phyloP scores from a whole-genome alignment of 192 early-diverging fungal genomes.

The Umbelopsis sp. region DNA sequence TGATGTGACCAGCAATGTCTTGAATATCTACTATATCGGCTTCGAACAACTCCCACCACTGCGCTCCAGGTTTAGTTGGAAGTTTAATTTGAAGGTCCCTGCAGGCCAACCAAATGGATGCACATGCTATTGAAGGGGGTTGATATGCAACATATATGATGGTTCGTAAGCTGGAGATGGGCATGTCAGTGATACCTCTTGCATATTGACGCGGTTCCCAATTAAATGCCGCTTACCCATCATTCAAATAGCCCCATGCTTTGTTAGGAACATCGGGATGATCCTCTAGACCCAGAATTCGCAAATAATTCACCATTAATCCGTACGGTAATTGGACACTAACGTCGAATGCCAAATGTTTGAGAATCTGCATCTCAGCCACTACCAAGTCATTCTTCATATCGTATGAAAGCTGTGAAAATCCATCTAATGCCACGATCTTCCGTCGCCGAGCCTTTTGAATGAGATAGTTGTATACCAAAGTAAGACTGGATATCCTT shows the following conservation, averaged over 20 bases:
- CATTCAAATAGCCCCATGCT: conserved; percentile 96
- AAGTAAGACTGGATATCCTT: conserved; percentile 79
- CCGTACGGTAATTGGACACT: conserved; percentile 97
- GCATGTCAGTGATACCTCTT: background rate
- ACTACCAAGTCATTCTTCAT: conserved; percentile 79
- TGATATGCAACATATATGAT: conserved; percentile 75
- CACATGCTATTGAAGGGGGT: conserved; percentile 82
- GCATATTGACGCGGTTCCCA: background rate
- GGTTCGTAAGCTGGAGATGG: conserved; percentile 63
- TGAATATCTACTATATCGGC: conserved; percentile 35
- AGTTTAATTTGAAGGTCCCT: conserved; percentile 62
- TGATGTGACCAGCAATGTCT: conserved; percentile 62
- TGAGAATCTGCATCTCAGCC: conserved; percentile 88
- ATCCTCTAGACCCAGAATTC: conserved; percentile 73
- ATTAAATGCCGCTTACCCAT: conserved; percentile 53
- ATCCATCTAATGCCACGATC: conserved; percentile 57
- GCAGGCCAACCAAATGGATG: conserved; percentile 83
- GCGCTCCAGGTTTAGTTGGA: conserved; percentile 43
- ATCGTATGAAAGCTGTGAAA: conserved; percentile 69
- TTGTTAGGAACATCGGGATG: conserved; percentile 77
- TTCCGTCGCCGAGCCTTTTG: conserved; percentile 54
- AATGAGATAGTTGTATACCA: conserved; percentile 75
- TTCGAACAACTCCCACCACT: conserved; percentile 41
- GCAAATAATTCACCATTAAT: conserved; percentile 92
- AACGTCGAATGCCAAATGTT: conserved; percentile 90